These are phyloP conservation scores for Massariosphaeria phaeospora DNA, from an alignment of 495 filamentous ascomycete species.

Conservation along the genomic window DNA sequence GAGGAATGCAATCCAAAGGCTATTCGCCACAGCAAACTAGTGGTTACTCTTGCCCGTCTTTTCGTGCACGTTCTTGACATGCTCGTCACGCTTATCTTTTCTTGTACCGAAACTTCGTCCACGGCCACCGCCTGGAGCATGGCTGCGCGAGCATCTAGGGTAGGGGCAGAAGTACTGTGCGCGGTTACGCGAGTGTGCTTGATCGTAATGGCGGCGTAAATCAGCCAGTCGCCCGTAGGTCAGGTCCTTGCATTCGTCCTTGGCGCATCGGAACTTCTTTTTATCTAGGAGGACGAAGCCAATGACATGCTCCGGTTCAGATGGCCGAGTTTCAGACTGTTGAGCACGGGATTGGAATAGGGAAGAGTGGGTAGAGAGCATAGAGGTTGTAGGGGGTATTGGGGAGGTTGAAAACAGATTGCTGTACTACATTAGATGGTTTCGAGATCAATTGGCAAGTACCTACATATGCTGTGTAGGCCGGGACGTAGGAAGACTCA, in stretches of 20 bases:
- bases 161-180: neutral
- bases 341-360: no score
- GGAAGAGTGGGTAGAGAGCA: no score
- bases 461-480: no score
- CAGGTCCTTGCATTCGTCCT: neutral
- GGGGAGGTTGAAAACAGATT: no score
- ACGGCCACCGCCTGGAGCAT: neutral
- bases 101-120: slow-evolving; percentile 7
- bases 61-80: slow-evolving; percentile 11
- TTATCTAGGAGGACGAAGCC: slow-evolving; percentile 5
- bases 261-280: slow-evolving; percentile 1
- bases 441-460: no score
- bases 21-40: no score
- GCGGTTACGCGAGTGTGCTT: neutral
- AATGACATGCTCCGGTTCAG: no score
- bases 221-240: slow-evolving; percentile 12
- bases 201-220: slow-evolving; percentile 3
- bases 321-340: no score
- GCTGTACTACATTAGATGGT: no score
- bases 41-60: neutral
- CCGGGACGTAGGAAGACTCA: no score
- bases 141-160: neutral
- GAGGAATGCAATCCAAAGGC: no score
- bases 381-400: no score
- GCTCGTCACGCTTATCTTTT: slow-evolving; percentile 24